phyloP scores from a whole-genome alignment of 768 basidiomycete genomes.

The Leccinum subtestaceum region DNA sequence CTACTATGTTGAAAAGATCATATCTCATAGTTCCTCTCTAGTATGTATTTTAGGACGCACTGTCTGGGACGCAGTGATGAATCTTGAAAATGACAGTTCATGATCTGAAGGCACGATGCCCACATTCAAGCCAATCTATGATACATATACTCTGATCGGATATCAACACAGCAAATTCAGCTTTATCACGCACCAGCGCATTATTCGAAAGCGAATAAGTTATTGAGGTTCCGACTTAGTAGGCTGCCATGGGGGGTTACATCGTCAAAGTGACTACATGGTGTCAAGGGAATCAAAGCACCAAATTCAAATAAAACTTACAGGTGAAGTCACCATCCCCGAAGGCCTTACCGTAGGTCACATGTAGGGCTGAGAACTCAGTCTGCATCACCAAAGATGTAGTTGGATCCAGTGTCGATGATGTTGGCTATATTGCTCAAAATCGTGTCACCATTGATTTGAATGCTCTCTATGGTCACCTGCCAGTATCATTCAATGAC shows the following conservation, averaged over 20 bases:
- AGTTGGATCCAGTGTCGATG: slow-evolving; percentile 23
- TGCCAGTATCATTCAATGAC: slow-evolving; percentile 12
- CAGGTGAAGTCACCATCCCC: slow-evolving; percentile 31
- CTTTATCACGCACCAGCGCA: not conserved
- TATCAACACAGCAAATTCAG: not conserved
- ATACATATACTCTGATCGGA: not conserved
- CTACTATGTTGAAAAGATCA: too few species aligned
- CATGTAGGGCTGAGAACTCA: slow-evolving; percentile 3
- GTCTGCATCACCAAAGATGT: slow-evolving; percentile 5
- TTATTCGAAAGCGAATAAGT: not conserved
- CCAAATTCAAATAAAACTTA: slow-evolving; percentile 6
- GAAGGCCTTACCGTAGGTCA: slow-evolving; percentile 11
- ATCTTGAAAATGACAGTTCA: not conserved
- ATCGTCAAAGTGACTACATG: slow-evolving; percentile 7
- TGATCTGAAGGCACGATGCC: not conserved
- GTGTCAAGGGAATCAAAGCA: not conserved
- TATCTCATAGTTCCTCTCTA: too few species aligned
- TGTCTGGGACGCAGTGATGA: not conserved
- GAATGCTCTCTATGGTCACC: slow-evolving; percentile 10
- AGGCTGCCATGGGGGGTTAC: not conserved
- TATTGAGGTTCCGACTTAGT: not conserved
- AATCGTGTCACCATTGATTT: not conserved
- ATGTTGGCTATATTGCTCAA: slow-evolving; percentile 6
- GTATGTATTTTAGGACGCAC: too few species aligned
- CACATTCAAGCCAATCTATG: not conserved